These are phyloP conservation scores for Candida pseudoglaebosa DNA, from an alignment of 805 yeast species.

Conservation along the genomic window DNA sequence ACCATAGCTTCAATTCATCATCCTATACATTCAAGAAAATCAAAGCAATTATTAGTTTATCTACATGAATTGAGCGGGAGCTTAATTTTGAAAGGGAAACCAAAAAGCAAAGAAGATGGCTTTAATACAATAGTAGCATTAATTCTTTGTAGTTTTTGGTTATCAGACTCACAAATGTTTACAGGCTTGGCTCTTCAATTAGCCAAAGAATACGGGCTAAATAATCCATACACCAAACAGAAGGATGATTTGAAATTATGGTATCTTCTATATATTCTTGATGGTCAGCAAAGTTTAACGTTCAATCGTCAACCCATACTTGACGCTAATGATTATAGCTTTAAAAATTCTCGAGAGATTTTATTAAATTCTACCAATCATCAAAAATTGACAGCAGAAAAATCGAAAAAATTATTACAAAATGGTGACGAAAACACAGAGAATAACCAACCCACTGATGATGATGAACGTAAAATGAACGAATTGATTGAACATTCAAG, in stretches of 20 bases:
- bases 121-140: constrained; percentile 61
- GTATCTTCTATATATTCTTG: constrained; percentile 62
- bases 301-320: constrained; percentile 56
- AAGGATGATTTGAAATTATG: constrained; percentile 55
- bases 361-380: constrained; percentile 12
- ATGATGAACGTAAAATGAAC: constrained; percentile 4
- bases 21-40: constrained; percentile 33
- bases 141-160: constrained; percentile 66
- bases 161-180: constrained; percentile 59
- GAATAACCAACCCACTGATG: neutral
- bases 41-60: constrained; percentile 24
- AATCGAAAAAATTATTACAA: neutral
- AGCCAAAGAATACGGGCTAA: constrained; percentile 52
- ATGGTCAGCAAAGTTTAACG: constrained; percentile 65
- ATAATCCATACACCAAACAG: constrained; percentile 23
- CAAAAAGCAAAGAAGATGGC: constrained; percentile 44
- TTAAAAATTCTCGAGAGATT: constrained; percentile 39
- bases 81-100: constrained; percentile 33
- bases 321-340: constrained; percentile 41
- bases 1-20: constrained; percentile 63
- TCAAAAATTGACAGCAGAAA: constrained; percentile 2
- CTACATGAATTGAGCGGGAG: constrained; percentile 31
- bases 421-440: neutral
- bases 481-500: constrained; percentile 7
- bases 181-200: constrained; percentile 66